A percentile compares a stretch with the other conserved stretches of the same genome.
Evolutionary conservation across 2,329 filamentous ascomycete genomes (phyloP).

Genomic region (Aspergillus hiratsukae): DNA sequence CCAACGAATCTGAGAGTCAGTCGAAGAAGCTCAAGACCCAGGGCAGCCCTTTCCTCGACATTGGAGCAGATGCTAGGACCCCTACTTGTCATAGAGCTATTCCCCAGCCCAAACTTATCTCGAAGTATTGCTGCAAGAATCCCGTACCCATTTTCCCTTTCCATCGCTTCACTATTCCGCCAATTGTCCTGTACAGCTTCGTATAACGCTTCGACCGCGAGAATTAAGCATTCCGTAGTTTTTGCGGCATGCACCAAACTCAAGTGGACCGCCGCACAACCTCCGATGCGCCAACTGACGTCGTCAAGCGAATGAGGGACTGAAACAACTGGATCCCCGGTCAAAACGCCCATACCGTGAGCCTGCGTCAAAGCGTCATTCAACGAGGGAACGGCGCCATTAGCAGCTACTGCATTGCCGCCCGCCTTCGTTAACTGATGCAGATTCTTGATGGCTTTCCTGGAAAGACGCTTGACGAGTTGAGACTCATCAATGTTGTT

Average conservation of each 20-base stretch:
- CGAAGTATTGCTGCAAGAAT: conserved; percentile 79
- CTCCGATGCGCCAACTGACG: conserved; percentile 87
- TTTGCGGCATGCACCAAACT: conserved; percentile 77
- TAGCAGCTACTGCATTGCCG: conserved; percentile 76
- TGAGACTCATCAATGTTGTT: conserved; percentile 68
- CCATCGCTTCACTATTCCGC: conserved; percentile 98
- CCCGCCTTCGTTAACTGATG: conserved; percentile 67
- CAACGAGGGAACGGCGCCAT: conserved; percentile 79
- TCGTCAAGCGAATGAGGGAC: conserved; percentile 84
- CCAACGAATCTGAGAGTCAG: conserved; percentile 82
- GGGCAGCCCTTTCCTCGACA: conserved; percentile 46
- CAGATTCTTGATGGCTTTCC: conserved; percentile 63
- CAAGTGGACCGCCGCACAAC: conserved; percentile 78
- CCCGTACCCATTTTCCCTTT: conserved; percentile 88
- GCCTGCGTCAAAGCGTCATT: conserved; percentile 81
- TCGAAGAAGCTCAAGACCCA: conserved; percentile 62
- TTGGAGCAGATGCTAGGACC: conserved; percentile 32
- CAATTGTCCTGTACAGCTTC: conserved; percentile 84
- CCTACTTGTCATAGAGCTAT: conserved; percentile 40
- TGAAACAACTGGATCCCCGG: conserved; percentile 75
- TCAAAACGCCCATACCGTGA: conserved; percentile 76
- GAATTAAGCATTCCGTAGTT: conserved; percentile 65
- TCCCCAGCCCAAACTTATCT: conserved; percentile 60
- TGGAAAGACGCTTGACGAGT: conserved; percentile 71
- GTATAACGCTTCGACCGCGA: conserved; percentile 78